A percentile compares a stretch with the other conserved stretches of the same genome.
phyloP scores from a whole-genome alignment of 2,329 filamentous ascomycete species.

The Colletotrichum paranaense region DNA sequence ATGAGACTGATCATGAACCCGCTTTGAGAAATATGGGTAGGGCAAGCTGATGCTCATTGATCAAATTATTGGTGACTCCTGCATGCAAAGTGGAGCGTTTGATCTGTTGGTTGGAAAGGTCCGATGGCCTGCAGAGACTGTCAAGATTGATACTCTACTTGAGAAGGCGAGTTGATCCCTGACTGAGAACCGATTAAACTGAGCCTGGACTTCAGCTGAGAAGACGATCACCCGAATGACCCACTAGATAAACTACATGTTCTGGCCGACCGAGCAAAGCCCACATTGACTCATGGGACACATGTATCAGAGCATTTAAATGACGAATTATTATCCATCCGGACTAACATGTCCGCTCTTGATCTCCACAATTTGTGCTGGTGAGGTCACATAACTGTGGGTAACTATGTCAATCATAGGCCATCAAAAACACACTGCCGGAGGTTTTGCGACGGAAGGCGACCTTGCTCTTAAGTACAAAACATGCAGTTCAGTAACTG shows the following conservation, averaged over 20 bases:
- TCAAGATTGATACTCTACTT: no score
- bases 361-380: neutral
- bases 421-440: neutral
- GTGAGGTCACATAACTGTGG: conserved; percentile 1
- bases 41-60: neutral
- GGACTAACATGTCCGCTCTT: conserved; percentile 15
- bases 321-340: neutral
- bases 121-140: neutral
- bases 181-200: neutral
- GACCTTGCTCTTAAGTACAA: neutral
- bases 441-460: neutral
- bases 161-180: neutral
- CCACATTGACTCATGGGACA: neutral
- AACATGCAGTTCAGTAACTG: neutral
- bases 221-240: neutral
- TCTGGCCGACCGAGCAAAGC: neutral
- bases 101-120: neutral
- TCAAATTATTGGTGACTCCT: neutral
- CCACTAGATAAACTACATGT: conserved; percentile 14
- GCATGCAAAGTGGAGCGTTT: neutral
- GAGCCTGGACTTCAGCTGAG: neutral
- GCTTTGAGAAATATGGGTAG: no score
- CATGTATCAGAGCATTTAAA: neutral
- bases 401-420: neutral
- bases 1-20: neutral